phyloP scores from a whole-genome alignment of 331 rosid species.

The Telfairia occidentalis region DNA sequence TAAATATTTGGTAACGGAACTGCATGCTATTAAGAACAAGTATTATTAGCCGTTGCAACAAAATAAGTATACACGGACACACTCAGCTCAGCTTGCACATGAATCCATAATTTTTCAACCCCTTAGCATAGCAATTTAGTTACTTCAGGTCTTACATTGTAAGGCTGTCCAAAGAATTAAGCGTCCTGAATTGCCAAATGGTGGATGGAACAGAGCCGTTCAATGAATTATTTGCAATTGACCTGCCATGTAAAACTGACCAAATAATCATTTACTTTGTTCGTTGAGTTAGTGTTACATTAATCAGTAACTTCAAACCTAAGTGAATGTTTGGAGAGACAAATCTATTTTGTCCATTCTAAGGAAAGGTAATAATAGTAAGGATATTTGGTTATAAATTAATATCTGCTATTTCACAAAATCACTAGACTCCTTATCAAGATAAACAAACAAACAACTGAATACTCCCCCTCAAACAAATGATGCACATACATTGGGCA shows the following conservation, averaged over 20 bases:
- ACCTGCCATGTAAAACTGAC: slow-evolving; percentile 44
- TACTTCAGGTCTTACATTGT: slow-evolving; percentile 44
- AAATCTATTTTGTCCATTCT: not conserved
- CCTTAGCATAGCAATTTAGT: slow-evolving; percentile 5
- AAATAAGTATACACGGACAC: not conserved
- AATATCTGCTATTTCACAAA: not conserved
- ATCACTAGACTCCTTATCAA: not conserved
- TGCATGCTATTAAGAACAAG: not conserved
- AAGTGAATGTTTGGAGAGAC: not conserved
- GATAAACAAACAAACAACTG: not conserved
- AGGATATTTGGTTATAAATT: not conserved
- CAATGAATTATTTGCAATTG: slow-evolving; percentile 62
- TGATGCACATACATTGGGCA: not conserved
- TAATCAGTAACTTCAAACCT: slow-evolving; percentile 9
- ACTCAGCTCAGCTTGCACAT: not conserved
- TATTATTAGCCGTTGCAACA: not conserved
- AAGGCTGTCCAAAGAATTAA: slow-evolving; percentile 27
- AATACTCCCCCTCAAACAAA: not conserved
- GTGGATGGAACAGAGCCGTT: slow-evolving; percentile 47
- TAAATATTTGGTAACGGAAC: slow-evolving; percentile 9
- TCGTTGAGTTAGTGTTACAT: not conserved
- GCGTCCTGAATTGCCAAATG: slow-evolving; percentile 53
- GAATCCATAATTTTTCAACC: slow-evolving; percentile 1
- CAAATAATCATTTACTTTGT: slow-evolving; percentile 5
- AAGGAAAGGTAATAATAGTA: not conserved